Evolutionary conservation across 129 eudicot species (phyloP), one percentile per base, ranked within the genome.

Genomic region (Oenanthe sinensis): DNA sequence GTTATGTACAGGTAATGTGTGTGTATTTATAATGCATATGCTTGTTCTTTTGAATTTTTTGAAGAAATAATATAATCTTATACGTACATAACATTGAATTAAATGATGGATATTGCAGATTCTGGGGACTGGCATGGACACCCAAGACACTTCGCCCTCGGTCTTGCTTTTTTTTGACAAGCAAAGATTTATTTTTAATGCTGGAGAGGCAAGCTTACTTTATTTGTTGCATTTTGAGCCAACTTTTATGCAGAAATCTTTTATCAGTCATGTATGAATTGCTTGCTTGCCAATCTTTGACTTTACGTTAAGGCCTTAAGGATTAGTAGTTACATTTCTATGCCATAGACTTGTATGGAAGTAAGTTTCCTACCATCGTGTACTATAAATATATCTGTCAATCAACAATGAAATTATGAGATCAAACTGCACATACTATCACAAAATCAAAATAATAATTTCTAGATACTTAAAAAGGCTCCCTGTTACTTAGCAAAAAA

Each of bases 81-180:
- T 48, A 39, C 33, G 30, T 28, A 39, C 33, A 42, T 28, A 16
- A 42, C 13, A 33, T 26, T 73, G 8, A 24, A 16, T 47, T 55
- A 9, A 7, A 28, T 24, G 36, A 11, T 72, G 10, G 49, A 43
- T 65, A 39, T 81, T 71, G 71, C 87, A 95, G 98, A 81, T 95
- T 71, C 82, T 95, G 68, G 97, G 98, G 77, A 95, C 98, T 8
- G 98, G 98, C 62, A 90, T 95, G 98, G 98, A 95, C 89, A 95
- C 98, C 55, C 98, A 91, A 83, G 98, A 95, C 77, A 95, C 98
- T 54, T 90, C 92, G 3, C 97, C 98, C 24, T 90, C 98, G 20
- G 94, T 95, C 13, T 81, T 95, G 81, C 89, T 95, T 55, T 95
- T 95, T 84, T 95, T 95, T 81, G 98, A 95, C 84, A 90, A 87